Evolutionary conservation across 1,284 basidiomycete species (phyloP), one percentile per base, ranked within the genome.

Genomic region (Rhodotorula sp.): DNA sequence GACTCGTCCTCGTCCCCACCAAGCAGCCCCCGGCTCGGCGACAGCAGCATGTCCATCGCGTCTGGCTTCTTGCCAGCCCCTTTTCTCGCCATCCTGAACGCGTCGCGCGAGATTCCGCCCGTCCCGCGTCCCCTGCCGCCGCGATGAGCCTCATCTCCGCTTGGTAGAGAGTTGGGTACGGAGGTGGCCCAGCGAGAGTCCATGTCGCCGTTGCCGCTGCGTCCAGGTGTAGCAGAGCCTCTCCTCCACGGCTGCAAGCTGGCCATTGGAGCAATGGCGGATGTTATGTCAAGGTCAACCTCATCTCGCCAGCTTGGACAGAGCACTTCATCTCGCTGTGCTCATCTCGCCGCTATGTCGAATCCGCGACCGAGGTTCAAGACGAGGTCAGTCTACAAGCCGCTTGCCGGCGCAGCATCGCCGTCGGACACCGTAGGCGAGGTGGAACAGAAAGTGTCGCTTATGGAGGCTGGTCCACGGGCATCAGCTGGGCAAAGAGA

Each of bases 21-120:
- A 11, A 44, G 62, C 13, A 71, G 30, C 4, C 72, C 72, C 18
- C 72, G 26, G 20, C 57, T 62, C 1, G 72, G 72, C n/a, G 65
- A 68, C 11, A 68, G 50, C 20, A 74, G 67, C 65, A 74, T 57
- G 55, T 68, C 68, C 53, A 74, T 51, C 51, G 65, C 60, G 24
- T 52, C 50, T 2, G 65, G 65, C 22, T 57, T 60, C 16, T 57
- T 56, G 1, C 72, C 72, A 2, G 72, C 44, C n/a, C 72, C 68
- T 8, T 48, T 62, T 4, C 63, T 30, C 1, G 72, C 72, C 58
- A 31, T 61, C 13, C 65, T 61, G 46, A 74, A 15, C 1, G 66
- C 70, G 2, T 53, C 62, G 10, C 48, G 44, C 6, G 52, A 31
- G 47, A 70, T 70, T 6, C 46, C 55, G 11, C 31, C 40, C 5